Evolutionary conservation across 2,329 filamentous ascomycete species (phyloP), one percentile per base, ranked within the genome.

Genomic region (Huntiella moniliformis): DNA sequence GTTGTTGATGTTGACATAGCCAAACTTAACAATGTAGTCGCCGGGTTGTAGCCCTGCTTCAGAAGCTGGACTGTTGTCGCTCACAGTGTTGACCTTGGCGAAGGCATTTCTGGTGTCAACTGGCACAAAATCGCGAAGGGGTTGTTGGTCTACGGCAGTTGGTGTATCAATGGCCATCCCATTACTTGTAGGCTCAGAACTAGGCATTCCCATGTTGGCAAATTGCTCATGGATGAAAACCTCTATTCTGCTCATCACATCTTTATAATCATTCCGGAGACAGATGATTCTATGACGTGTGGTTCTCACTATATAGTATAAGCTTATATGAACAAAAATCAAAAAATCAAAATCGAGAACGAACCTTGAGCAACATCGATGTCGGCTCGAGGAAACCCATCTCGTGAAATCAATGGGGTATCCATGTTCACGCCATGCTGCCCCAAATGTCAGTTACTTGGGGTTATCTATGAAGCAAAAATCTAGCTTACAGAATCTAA

Each of bases 391-490:
- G 91, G 91, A 59, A 84, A 98, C 41, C 91, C 91, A 62, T 96
- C 91, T 51, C 77, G 74, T 11, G 88, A 95, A 17, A 85, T 75
- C 35, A 98, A 73, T 48, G 76, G 70, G 5, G 91, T 95, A 55
- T 80, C 79, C 91, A 98, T 98, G 56, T 82, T 79, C 45, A 94
- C 88, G 38, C 81, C 78, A 67, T 96, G 88, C 87, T 95, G 55
- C 8, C 12, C 17, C 5, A 36, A 37, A 40, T 11, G 17, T 18
- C 17, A 15, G 38, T 11, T 41, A 54, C 50, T n/a, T 15, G 13
- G 22, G 34, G 46, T 17, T 11, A 36, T 10, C 31, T n/a, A 22
- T 22, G 17, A 17, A n/a, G 4, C 31, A 37, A 18, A 39, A 28
- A 18, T 37, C 33, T 28, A 4, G 60, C 73, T 56, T 65, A 94